Conservation (phyloP, 345 rosid species). For the Raphanus raphanistrum region DNA sequence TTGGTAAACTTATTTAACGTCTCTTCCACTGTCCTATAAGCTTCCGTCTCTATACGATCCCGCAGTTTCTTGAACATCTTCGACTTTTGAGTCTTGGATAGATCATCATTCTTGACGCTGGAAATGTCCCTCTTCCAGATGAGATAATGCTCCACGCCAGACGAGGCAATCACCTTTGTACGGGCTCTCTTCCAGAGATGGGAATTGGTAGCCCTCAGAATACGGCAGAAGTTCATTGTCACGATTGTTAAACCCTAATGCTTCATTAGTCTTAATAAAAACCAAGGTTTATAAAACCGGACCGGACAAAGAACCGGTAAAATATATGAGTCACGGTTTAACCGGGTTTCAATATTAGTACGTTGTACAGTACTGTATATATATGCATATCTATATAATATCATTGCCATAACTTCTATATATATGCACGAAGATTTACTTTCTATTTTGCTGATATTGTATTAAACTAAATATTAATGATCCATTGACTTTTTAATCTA, state of each 20-base stretch:
- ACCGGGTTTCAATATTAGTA: background rate
- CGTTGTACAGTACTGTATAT: background rate
- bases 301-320: background rate
- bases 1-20: background rate
- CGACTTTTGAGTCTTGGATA: background rate
- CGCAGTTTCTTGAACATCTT: background rate
- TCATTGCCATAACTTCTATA: no score
- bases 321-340: background rate
- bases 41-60: background rate
- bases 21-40: background rate
- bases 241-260: background rate
- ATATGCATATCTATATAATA: no score
- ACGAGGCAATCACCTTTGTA: background rate
- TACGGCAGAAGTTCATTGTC: background rate
- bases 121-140: background rate
- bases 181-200: background rate
- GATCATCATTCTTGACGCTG: background rate
- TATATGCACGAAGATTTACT: no score
- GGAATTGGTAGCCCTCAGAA: background rate
- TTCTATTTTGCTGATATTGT: no score
- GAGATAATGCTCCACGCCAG: background rate
- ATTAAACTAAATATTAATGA: no score
- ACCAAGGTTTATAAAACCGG: no score
- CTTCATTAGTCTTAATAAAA: no score
- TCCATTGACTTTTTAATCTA: no score